Conservation (phyloP, 345 rosid genomes). For the Hibiscus tridactylites region DNA sequence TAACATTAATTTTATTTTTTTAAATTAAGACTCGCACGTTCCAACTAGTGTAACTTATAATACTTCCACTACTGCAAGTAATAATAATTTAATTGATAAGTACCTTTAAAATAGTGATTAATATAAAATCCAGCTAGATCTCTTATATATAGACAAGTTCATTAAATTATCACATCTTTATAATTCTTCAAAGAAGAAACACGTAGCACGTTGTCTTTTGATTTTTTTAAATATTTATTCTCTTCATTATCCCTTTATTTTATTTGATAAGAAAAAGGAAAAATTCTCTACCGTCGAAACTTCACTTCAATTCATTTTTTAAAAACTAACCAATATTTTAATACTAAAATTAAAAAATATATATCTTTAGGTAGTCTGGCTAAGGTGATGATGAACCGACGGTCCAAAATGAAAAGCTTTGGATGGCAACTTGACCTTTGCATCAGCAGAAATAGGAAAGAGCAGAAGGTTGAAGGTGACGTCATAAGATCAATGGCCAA, state of each 20-base stretch:
- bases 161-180: background rate
- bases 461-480: background rate
- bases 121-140: background rate
- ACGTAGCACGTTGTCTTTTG: background rate
- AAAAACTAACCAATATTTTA: too few relatives aligned
- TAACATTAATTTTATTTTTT: too few relatives aligned
- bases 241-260: background rate
- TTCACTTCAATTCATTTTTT: background rate
- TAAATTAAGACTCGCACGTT: too few relatives aligned
- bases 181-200: background rate
- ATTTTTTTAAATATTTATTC: background rate
- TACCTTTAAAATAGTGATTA: background rate
- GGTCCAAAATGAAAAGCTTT: slow-evolving; percentile 30
- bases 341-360: background rate
- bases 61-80: too few relatives aligned
- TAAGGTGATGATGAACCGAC: slow-evolving; percentile 26
- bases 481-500: slow-evolving; percentile 3
- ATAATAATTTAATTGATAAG: background rate
- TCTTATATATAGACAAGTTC: background rate
- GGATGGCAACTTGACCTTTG: slow-evolving; percentile 10
- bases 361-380: slow-evolving; percentile 2
- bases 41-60: too few relatives aligned
- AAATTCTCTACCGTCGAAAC: background rate
- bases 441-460: background rate
- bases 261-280: too few relatives aligned